Evolutionary conservation across 345 rosid species (phyloP), one percentile per base, ranked within the genome.

Genomic region (Citropsis articulata): DNA sequence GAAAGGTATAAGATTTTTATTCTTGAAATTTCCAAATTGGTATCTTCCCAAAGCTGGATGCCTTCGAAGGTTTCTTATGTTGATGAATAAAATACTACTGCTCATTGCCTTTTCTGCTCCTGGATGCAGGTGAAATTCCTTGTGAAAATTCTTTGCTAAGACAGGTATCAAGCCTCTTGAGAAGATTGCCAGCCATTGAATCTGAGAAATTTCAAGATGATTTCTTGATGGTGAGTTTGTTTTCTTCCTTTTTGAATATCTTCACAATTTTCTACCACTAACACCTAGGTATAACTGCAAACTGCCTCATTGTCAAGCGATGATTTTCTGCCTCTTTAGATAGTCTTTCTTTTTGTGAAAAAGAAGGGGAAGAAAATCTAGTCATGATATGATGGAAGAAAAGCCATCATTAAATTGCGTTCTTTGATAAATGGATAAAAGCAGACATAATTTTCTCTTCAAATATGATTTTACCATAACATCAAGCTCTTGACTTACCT

Each of bases 151-250:
- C 99, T n/a, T 85, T 96, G 75, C 79, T 96, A 50, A 88, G 98
- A 85, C 97, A 94, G 85, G 98, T 91, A 61, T 90, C 98, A 68
- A 97, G 99, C 79, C 93, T 96, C 67, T 84, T 94, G 55, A 88
- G 99, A 82, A 91, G 99, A 82, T 86, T 96, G 85, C 99, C 99
- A 78, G 94, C 97, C 78, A 88, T 90, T 72, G 98, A 96, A 83
- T 96, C 99, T 31, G 97, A 89, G 81, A 94, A 86, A 78, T 96
- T 96, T 82, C 94, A 92, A 80, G 99, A 94, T 71, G 95, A 94
- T 80, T 94, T 94, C 86, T 81, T 94, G 85, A 96, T 94, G 99
- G 99, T 94, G 71, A 85, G 92, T 84, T 6, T 72, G 69, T 48
- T 75, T 45, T 56, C 33, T 60, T 40, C 71, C 50, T 30, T 63